These are phyloP conservation scores for Cercospora nicotianae DNA, from an alignment of 2,329 filamentous ascomycete species.

Conservation along the genomic window DNA sequence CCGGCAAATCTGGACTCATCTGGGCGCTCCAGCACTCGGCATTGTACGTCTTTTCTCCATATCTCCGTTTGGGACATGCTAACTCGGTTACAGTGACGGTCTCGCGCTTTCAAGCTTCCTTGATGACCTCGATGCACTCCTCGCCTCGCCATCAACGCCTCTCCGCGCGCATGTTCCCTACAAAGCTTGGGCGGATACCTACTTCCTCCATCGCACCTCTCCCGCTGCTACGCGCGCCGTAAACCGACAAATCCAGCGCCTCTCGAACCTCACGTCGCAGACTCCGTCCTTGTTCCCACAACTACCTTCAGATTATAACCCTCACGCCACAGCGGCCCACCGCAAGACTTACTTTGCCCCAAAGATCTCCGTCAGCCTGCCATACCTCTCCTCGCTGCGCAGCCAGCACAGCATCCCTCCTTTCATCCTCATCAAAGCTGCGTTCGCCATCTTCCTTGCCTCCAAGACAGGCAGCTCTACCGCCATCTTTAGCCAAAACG, in stretches of 20 bases:
- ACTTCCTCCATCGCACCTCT: slow-evolving; percentile 1
- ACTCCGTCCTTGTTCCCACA: background rate
- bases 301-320: background rate
- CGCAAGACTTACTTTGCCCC: slow-evolving; percentile 1
- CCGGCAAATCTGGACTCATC: slow-evolving; percentile 7
- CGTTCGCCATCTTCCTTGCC: background rate
- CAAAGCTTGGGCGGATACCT: slow-evolving; percentile 3
- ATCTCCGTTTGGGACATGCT: rapidly evolving
- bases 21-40: slow-evolving; percentile 15
- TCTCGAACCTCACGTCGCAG: background rate
- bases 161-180: slow-evolving; percentile 4
- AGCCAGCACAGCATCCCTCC: background rate
- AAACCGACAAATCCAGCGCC: background rate
- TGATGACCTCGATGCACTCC: slow-evolving; percentile 12
- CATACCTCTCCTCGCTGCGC: background rate
- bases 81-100: background rate
- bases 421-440: slow-evolving; percentile 4
- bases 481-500: slow-evolving; percentile 1
- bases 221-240: background rate
- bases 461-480: background rate
- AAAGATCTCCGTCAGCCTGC: background rate
- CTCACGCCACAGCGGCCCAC: background rate
- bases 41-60: background rate
- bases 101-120: slow-evolving; percentile 9
- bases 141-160: background rate